Evolutionary conservation across 2,329 filamentous ascomycete genomes (phyloP).

Genomic region (Myriangium duriaei): DNA sequence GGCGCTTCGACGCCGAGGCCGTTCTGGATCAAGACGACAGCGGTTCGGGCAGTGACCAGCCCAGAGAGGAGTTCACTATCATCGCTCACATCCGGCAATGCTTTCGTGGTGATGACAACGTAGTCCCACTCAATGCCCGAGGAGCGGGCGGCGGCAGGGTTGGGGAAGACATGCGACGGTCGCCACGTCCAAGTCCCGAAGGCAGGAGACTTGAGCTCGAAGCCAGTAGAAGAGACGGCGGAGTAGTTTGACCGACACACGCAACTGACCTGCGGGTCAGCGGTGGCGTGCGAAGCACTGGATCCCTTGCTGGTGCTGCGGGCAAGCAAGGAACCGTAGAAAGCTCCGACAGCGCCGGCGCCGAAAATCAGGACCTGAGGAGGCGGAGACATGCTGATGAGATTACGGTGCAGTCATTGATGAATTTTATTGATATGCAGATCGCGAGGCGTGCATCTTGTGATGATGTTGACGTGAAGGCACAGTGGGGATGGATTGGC

Average conservation of each 20-base stretch:
- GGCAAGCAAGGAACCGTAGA: constrained; percentile 58
- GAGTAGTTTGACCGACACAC: constrained; percentile 64
- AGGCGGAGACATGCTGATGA: constrained; percentile 17
- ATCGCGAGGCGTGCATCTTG: no score
- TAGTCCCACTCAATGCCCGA: constrained; percentile 45
- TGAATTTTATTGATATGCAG: no score
- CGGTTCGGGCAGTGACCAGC: constrained; percentile 41
- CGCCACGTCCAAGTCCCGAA: constrained; percentile 56
- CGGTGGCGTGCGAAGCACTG: no score
- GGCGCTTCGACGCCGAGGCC: constrained; percentile 58
- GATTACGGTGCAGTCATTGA: no score
- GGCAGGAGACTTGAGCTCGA: constrained; percentile 50
- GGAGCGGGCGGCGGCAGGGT: constrained; percentile 42
- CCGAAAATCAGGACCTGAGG: constrained; percentile 54
- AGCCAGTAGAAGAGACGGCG: constrained; percentile 48
- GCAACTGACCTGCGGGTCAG: constrained; percentile 50
- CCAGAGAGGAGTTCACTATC: constrained; percentile 51
- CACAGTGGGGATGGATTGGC: no score
- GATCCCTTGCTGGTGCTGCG: constrained; percentile 13
- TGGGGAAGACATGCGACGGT: constrained; percentile 51
- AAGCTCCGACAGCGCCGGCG: constrained; percentile 59
- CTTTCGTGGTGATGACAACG: constrained; percentile 59
- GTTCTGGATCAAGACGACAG: constrained; percentile 58
- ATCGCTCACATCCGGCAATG: constrained; percentile 51
- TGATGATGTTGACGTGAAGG: no score